phyloP scores from a whole-genome alignment of 106 monocot species.

The Phalaenopsis aphrodite region DNA sequence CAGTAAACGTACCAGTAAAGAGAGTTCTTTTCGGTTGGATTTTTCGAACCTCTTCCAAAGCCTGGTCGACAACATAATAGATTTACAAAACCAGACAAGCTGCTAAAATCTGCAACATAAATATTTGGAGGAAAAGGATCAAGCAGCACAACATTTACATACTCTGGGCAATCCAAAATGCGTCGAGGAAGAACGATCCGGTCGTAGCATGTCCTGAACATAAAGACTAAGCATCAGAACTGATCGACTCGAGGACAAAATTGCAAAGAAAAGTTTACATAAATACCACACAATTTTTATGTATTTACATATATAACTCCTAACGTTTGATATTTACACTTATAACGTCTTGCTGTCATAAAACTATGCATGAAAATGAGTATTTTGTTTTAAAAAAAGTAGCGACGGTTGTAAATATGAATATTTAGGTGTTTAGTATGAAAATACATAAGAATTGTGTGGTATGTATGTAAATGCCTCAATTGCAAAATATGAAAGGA shows the following conservation, averaged over 20 bases:
- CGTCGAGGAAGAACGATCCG: constrained; percentile 82
- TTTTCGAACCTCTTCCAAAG: constrained; percentile 83
- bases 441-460: no score
- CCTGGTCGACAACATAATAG: constrained; percentile 30
- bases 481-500: background rate
- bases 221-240: background rate
- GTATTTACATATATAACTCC: no score
- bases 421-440: no score
- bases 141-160: background rate
- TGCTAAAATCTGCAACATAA: background rate
- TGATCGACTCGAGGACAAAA: background rate
- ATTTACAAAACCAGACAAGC: background rate
- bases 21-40: constrained; percentile 86
- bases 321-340: no score
- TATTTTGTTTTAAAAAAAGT: no score
- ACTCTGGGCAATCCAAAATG: constrained; percentile 94
- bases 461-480: no score
- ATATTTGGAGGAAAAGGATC: background rate
- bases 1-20: constrained; percentile 78
- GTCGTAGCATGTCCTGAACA: constrained; percentile 79
- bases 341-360: no score
- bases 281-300: no score
- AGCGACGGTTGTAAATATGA: no score
- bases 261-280: no score
- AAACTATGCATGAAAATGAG: no score